These are phyloP conservation scores for Candida tunisiensis DNA, from an alignment of 1,139 yeast genomes.

Conservation along the genomic window DNA sequence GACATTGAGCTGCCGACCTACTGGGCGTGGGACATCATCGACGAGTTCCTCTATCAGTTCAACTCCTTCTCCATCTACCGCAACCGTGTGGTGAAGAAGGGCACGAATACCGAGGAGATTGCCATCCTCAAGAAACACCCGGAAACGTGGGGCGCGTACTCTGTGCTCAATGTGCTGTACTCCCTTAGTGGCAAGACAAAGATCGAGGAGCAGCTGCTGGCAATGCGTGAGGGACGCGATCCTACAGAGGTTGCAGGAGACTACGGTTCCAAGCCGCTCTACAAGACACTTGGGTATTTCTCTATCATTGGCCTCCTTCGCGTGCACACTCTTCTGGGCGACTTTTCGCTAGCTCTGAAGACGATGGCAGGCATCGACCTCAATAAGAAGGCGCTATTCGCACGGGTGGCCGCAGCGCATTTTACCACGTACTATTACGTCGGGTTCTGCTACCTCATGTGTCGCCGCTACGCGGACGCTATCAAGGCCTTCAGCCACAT, in stretches of 20 bases:
- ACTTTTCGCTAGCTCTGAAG: constrained; percentile 29
- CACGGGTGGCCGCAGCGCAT: constrained; percentile 30
- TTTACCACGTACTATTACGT: constrained; percentile 33
- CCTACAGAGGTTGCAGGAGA: constrained; percentile 25
- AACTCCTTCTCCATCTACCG: constrained; percentile 27
- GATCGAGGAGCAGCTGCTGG: constrained; percentile 26
- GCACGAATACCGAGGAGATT: constrained; percentile 3
- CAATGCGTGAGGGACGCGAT: constrained; percentile 18
- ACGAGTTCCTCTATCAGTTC: constrained; percentile 34
- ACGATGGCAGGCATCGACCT: constrained; percentile 30
- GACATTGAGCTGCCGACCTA: constrained; percentile 28
- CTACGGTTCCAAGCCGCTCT: constrained; percentile 25
- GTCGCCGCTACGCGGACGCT: constrained; percentile 32
- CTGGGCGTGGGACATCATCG: constrained; percentile 36
- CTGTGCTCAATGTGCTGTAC: constrained; percentile 30
- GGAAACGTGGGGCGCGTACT: constrained; percentile 30
- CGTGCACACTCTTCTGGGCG: constrained; percentile 31
- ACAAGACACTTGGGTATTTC: constrained; percentile 31
- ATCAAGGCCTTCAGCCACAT: constrained; percentile 31
- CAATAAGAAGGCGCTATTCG: constrained; percentile 27
- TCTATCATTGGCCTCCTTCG: constrained; percentile 30
- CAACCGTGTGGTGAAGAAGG: constrained; percentile 19
- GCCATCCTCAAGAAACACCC: constrained; percentile 24
- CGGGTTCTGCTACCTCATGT: constrained; percentile 33
- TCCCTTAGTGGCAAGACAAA: constrained; percentile 28